phyloP scores from a whole-genome alignment of 2,329 filamentous ascomycete species.

The Aspergillus awamori region DNA sequence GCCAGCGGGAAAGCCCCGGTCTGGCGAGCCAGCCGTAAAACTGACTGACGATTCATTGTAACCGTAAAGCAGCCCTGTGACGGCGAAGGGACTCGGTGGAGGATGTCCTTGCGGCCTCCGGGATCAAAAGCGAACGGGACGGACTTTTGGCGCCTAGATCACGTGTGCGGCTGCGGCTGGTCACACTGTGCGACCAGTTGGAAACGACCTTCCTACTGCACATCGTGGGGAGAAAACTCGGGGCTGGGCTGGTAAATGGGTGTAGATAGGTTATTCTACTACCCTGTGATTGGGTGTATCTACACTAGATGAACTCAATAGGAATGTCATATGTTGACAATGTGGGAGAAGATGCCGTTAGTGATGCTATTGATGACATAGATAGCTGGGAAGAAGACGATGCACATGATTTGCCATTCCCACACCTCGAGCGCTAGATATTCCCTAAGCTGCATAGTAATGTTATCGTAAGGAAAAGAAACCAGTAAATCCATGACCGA shows the following conservation, averaged over 20 bases:
- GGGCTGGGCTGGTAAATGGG: background rate
- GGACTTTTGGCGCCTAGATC: conserved; percentile 26
- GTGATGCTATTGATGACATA: background rate
- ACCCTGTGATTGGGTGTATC: background rate
- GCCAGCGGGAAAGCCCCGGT: conserved; percentile 35
- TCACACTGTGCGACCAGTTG: background rate
- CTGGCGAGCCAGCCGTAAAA: conserved; percentile 39
- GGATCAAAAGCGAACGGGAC: conserved; percentile 18
- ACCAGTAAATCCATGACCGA: background rate
- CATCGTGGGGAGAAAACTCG: background rate
- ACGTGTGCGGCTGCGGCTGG: conserved; percentile 25
- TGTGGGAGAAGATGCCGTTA: background rate
- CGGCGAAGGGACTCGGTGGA: conserved; percentile 11
- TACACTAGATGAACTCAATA: background rate
- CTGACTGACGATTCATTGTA: conserved; percentile 42
- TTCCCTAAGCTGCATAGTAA: background rate
- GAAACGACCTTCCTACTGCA: background rate
- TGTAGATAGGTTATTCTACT: background rate
- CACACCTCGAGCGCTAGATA: background rate
- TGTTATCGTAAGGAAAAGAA: background rate
- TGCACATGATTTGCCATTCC: background rate
- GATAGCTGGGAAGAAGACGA: background rate
- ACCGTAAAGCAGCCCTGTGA: conserved; percentile 16
- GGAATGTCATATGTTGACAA: background rate
- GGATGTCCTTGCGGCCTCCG: conserved; percentile 21